These are phyloP conservation scores for Thelonectria rubi DNA, from an alignment of 2,329 filamentous ascomycete genomes.

Conservation along the genomic window DNA sequence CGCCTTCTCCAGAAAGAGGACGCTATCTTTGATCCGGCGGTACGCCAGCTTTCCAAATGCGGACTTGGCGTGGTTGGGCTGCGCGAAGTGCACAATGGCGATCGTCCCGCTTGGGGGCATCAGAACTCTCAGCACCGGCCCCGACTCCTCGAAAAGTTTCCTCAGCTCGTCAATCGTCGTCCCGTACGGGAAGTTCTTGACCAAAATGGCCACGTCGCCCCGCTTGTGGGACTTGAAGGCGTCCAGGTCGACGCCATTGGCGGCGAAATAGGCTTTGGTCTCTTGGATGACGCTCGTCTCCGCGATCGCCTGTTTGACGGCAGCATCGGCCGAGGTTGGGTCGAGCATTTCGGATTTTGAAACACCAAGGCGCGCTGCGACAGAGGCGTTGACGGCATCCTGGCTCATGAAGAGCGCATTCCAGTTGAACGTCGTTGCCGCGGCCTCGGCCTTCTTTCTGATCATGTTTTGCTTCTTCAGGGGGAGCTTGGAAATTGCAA, in stretches of 20 bases:
- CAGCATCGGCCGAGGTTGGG: slow-evolving; percentile 93
- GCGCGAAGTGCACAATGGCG: slow-evolving; percentile 88
- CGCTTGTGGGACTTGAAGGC: slow-evolving; percentile 87
- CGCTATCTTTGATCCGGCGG: slow-evolving; percentile 87
- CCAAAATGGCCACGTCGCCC: slow-evolving; percentile 86
- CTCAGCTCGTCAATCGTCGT: slow-evolving; percentile 82
- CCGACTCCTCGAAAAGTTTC: slow-evolving; percentile 85
- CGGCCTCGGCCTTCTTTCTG: slow-evolving; percentile 82
- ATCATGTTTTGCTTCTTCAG: slow-evolving; percentile 95
- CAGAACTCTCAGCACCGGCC: slow-evolving; percentile 80
- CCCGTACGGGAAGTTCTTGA: slow-evolving; percentile 94
- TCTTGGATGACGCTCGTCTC: slow-evolving; percentile 97
- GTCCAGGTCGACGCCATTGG: slow-evolving; percentile 89
- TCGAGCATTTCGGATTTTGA: slow-evolving; percentile 92
- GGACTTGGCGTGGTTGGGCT: slow-evolving; percentile 79
- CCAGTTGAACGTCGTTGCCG: slow-evolving; percentile 89
- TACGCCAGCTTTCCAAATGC: slow-evolving; percentile 90
- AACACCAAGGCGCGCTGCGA: slow-evolving; percentile 86
- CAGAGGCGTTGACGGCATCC: slow-evolving; percentile 91
- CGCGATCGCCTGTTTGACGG: slow-evolving; percentile 94
- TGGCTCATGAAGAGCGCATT: slow-evolving; percentile 99
- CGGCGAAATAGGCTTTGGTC: slow-evolving; percentile 88
- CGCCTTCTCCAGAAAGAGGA: slow-evolving; percentile 93
- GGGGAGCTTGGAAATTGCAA: slow-evolving; percentile 87
- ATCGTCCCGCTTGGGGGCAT: slow-evolving; percentile 95